Base-by-base conservation (phyloP, 768 basidiomycete species). In the Russula emetica region DNA sequence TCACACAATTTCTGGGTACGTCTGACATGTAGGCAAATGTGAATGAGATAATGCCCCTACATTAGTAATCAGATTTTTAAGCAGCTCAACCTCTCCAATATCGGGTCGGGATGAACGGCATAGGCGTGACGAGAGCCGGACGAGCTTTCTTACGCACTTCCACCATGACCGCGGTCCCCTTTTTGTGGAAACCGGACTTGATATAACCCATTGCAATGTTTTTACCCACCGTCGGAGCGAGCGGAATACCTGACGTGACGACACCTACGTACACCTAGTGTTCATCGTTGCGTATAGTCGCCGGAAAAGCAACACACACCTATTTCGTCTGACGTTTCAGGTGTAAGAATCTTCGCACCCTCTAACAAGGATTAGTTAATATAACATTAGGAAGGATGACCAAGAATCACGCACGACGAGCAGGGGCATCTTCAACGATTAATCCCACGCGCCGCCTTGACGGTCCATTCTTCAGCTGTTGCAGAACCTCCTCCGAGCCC, bases 201-300 rank as follows among this genome's bases (percentile, higher is more conserved):
- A 98, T 82, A 70, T 98, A 98, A 0, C 86, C 96, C 96, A 98
- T 98, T 0, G 95, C 93, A 69, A 98, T 92, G 74, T 99, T 98
- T 73, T 88, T 87, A 1, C 84, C 85, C 3, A 94, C 78, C 1
- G 92, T 88, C 0, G 95, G 96, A 0, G 94, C 94, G 11, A 61
- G 62, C 16, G 97, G 97, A 66, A 98, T 97, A 52, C 96, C 97
- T 0, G 94, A 98, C 0, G 95, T 99, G 52, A 98, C 83, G 14
- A 76, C 72, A 40, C 93, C 92, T 84, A 72, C 30, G 50, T 16
- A 20, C 34, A 34, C 45, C 40, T 28, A 8, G 51, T 40, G 55
- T 20, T 64, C 51, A 63, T 53, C 28, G 53, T 30, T 36, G 36
- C 66, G 57, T 45, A 67, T 56, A 22, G 49, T 38, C 18, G 44